Evolutionary conservation across 1,284 basidiomycete species (phyloP), one percentile per base, ranked within the genome.

Genomic region (Amylostereum areolatum): DNA sequence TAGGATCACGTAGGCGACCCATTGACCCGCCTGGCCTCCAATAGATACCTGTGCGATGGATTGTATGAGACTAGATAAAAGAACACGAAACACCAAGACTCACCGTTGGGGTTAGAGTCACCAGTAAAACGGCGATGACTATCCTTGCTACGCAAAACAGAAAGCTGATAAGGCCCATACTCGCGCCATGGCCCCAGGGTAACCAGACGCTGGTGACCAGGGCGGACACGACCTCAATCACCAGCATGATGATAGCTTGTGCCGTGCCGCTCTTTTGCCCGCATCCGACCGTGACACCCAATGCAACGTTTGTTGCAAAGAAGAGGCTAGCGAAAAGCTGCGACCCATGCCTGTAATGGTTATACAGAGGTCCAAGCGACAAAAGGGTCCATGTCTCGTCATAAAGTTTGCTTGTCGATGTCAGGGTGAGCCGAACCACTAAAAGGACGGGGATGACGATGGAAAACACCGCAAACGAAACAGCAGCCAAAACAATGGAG

Each of bases 141-240:
- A 97, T 93, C 56, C 96, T 77, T 31, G 89, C 81, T 3, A 97
- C 89, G 52, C 90, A 93, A 56, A 95, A 85, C 59, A 97, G 72
- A 70, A 97, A 96, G 64, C 89, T 92, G 52, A 94, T 84, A 24
- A 92, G 78, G 11, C 93, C 95, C 95, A 97, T 97, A 56, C 92
- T 90, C 1, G 95, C 93, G 3, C 95, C 94, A 48, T 90, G 88
- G 37, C 91, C 93, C 95, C 95, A 98, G 12, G 95, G 94, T 51
- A 95, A 77, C 92, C 93, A 97, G 37, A 97, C 74, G 52, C 89
- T 92, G 37, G 93, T 96, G 31, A 90, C 79, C 47, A 96, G 72
- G 4, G 92, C 88, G 39, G 85, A 81, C 31, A 76, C 74, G 12
- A 97, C 84, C 64, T 97, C 93, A 29, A 91, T 80, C 11, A 95